These are phyloP conservation scores for Erodium maritimum DNA, from an alignment of 345 rosid genomes.

Conservation along the genomic window DNA sequence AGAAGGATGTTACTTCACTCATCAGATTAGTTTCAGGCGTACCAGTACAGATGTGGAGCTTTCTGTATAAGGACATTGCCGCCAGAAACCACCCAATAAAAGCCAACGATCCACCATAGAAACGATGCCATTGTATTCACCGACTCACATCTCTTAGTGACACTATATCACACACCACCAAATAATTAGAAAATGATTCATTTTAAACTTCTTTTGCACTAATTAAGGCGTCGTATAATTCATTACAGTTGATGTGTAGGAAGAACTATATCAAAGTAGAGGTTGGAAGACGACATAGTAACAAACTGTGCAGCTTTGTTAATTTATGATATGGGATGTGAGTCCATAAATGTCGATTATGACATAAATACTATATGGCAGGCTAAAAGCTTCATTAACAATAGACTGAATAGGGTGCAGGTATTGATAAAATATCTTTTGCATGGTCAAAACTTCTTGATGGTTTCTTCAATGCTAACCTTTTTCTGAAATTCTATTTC, in stretches of 20 bases:
- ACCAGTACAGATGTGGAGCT: constrained; percentile 92
- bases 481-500: too few relatives aligned
- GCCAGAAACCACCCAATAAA: constrained; percentile 89
- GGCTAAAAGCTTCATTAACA: too few relatives aligned
- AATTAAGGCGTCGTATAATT: not conserved
- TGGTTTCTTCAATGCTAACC: too few relatives aligned
- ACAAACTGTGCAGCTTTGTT: not conserved
- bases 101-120: constrained; percentile 97
- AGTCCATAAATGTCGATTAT: too few relatives aligned
- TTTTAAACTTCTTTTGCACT: not conserved
- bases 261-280: not conserved
- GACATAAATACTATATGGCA: too few relatives aligned
- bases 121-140: constrained; percentile 85
- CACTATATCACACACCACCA: constrained; percentile 26
- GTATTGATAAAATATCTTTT: too few relatives aligned
- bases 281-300: not conserved
- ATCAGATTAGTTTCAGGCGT: constrained; percentile 11
- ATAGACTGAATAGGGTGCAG: too few relatives aligned
- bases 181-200: constrained; percentile 7
- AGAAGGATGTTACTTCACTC: not conserved
- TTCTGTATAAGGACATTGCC: constrained; percentile 51
- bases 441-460: too few relatives aligned
- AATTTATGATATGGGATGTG: not conserved
- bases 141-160: constrained; percentile 69
- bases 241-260: not conserved